Evolutionary conservation across 176 grass and related monocot species (phyloP).

Genomic region (Elymus sibiricus): DNA sequence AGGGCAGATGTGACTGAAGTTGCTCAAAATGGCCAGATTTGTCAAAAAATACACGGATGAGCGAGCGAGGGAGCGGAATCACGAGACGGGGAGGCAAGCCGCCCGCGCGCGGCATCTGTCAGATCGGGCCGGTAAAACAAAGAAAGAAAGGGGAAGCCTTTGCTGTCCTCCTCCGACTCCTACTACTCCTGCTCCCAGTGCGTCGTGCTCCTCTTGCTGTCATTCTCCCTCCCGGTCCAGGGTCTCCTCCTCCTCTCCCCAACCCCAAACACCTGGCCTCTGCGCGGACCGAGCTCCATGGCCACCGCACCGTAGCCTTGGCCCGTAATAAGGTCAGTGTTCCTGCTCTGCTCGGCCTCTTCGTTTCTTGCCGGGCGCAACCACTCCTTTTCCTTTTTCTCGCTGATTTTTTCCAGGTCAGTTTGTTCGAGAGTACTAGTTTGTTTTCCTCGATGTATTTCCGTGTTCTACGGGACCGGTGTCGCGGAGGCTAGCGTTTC

Average conservation of each 20-base stretch:
- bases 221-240: background rate
- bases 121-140: background rate
- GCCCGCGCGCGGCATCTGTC: constrained; percentile 15
- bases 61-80: background rate
- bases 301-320: constrained; percentile 4
- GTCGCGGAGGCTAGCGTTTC: background rate
- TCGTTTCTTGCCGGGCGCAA: background rate
- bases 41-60: too few relatives aligned
- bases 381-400: background rate
- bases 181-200: background rate
- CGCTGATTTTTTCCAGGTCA: background rate
- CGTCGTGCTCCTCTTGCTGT: constrained; percentile 11
- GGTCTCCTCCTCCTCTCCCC: background rate
- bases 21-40: too few relatives aligned
- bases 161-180: background rate
- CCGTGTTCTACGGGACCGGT: background rate
- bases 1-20: too few relatives aligned
- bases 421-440: background rate
- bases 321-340: constrained; percentile 11
- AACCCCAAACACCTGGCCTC: too few relatives aligned
- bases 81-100: background rate
- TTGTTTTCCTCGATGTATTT: background rate
- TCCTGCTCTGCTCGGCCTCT: background rate
- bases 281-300: background rate
- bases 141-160: constrained; percentile 18